Evolutionary conservation across 1,284 basidiomycete species (phyloP).

Genomic region (Cystobasidiaceae sp.): DNA sequence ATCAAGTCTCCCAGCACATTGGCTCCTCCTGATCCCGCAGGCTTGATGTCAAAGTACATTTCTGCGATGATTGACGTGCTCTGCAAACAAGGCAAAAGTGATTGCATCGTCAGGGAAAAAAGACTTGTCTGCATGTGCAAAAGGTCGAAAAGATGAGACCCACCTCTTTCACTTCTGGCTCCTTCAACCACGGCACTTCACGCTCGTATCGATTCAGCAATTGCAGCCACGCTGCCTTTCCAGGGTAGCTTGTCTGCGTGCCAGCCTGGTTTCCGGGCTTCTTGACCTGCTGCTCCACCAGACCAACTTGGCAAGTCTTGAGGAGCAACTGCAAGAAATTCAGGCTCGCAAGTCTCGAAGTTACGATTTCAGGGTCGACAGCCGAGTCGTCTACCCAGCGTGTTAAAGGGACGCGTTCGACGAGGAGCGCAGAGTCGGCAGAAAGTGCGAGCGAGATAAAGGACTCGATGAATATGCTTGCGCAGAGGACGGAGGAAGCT

Average conservation of each 20-base stretch:
- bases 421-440: conserved; percentile 49
- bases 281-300: conserved; percentile 52
- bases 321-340: conserved; percentile 86
- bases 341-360: conserved; percentile 66
- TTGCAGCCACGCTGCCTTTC: conserved; percentile 36
- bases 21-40: conserved; percentile 58
- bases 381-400: conserved; percentile 35
- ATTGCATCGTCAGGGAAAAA: background rate
- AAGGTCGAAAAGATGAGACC: no score
- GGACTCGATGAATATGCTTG: conserved; percentile 71
- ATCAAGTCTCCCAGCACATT: conserved; percentile 78
- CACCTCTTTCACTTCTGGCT: conserved; percentile 69
- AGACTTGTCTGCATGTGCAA: no score
- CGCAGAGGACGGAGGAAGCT: conserved; percentile 78
- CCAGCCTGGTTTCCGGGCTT: conserved; percentile 23
- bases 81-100: conserved; percentile 45
- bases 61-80: conserved; percentile 59
- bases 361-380: conserved; percentile 59
- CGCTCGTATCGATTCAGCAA: conserved; percentile 38
- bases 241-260: conserved; percentile 32
- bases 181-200: conserved; percentile 50
- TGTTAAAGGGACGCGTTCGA: conserved; percentile 43
- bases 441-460: conserved; percentile 61
- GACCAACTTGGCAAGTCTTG: conserved; percentile 68
- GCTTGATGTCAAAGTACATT: conserved; percentile 71